Base-by-base conservation (phyloP, 73 alveolate species). In the Halteria grandinella region DNA sequence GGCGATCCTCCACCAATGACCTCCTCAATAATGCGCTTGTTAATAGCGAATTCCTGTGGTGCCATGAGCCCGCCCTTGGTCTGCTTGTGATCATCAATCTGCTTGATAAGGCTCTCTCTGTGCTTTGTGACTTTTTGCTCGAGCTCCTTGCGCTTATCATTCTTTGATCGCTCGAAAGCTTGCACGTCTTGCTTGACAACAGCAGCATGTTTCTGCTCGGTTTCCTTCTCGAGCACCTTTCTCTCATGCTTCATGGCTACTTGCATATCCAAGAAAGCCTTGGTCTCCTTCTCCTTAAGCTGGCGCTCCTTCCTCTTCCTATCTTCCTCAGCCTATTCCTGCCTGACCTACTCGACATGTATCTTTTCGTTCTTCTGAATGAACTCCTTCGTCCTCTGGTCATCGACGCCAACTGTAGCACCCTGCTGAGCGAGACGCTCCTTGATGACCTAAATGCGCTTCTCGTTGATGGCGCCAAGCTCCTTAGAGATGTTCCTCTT, bases 381-480 rank as follows among this genome's bases (percentile, higher is more conserved):
- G n/a, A n/a, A n/a, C n/a, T n/a, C n/a, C n/a, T n/a, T n/a, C n/a
- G n/a, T n/a, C n/a, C n/a, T n/a, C n/a, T n/a, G n/a, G n/a, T n/a
- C n/a, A n/a, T n/a, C n/a, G n/a, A n/a, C n/a, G n/a, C n/a, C n/a
- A n/a, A n/a, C n/a, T n/a, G n/a, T n/a, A n/a, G n/a, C n/a, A n/a
- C n/a, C n/a, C n/a, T n/a, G n/a, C n/a, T n/a, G n/a, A n/a, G n/a
- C n/a, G n/a, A n/a, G 18, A 14, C 43, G 12, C 37, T 60, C 77
- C 29, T 60, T 60, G 18, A 60, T 60, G 8, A 60, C 34, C n/a
- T 60, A 55, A 2, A 60, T 39, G n/a, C 24, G 37, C 51, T 60
- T 32, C 29, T 60, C 77, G 27, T 43, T 23, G 27, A 60, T 60
- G 25, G 43, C 2, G n/a, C 77, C n/a, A 25, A 40, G 37, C 34